Base-by-base conservation (phyloP, 495 filamentous ascomycete genomes). In the Trichoderma asperelloides region DNA sequence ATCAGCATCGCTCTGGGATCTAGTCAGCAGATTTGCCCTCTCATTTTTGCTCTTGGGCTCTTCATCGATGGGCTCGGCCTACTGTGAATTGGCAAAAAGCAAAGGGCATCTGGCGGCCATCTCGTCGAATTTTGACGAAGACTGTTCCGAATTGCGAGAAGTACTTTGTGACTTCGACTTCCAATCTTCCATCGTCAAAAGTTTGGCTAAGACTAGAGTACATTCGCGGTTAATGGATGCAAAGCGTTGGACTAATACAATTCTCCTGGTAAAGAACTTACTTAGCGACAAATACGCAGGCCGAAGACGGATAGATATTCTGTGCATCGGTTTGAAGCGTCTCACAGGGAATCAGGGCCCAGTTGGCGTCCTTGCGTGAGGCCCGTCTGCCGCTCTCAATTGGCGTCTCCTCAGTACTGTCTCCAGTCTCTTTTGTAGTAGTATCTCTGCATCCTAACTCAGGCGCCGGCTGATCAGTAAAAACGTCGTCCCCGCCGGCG, bases 251-350 rank as follows among this genome's bases (percentile, higher is more conserved):
- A n/a, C 25, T 1, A 47, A 23, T 51, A 57, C 21, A 0, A 15
- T 21, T 62, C 3, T 3, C 33, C 5, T 0, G 33, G 37, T 63
- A 27, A 27, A 27, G 30, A 23, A 81, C 83, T 77, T 78, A 87
- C 86, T 89, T 89, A 12, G 87, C 87, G 57, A 88, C 84, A 68
- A 89, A 88, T 18, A 88, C 78, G 69, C 87, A 88, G 67, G 82
- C 80, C 39, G 76, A 78, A 3, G 84, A 76, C 8, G 81, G 81
- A 62, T 84, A 85, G 62, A 84, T 72, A 7, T 75, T 76, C 69
- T 88, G 87, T n/a, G 85, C 81, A 67, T 87, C 86, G n/a, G 81
- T 75, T 16, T 60, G 55, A 28, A 30, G 21, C 27, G 55, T 2
- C 55, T 60, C 55, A 18, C 55, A 25, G 16, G 55, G 23, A 30